Evolutionary conservation across 129 eudicot genomes (phyloP).

Genomic region (Erigeron canadensis): DNA sequence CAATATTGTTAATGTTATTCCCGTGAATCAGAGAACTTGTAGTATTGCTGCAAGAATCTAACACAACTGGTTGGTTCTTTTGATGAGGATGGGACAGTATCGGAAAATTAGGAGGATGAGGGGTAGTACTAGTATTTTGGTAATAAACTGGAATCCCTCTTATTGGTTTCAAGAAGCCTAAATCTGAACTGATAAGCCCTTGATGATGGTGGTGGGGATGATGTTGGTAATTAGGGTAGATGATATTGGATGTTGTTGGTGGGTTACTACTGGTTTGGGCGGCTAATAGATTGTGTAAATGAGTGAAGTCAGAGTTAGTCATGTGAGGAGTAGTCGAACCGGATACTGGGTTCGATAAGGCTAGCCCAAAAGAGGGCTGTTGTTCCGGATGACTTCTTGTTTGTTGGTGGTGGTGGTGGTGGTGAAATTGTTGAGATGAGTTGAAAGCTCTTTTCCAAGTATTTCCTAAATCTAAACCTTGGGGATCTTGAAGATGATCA

Average conservation of each 20-base stretch:
- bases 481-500: slow-evolving; percentile 41
- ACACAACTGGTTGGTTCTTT: slow-evolving; percentile 33
- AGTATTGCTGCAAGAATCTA: slow-evolving; percentile 32
- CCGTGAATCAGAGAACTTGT: slow-evolving; percentile 27
- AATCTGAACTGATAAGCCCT: slow-evolving; percentile 43
- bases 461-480: slow-evolving; percentile 65
- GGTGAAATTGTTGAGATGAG: slow-evolving; percentile 42
- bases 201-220: slow-evolving; percentile 37
- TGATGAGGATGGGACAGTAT: slow-evolving; percentile 42
- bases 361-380: slow-evolving; percentile 35
- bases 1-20: slow-evolving; percentile 31
- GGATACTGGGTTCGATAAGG: slow-evolving; percentile 37
- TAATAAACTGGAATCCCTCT: slow-evolving; percentile 91
- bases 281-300: slow-evolving; percentile 23
- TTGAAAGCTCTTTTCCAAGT: slow-evolving; percentile 76
- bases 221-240: slow-evolving; percentile 33
- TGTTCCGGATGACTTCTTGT: slow-evolving; percentile 34
- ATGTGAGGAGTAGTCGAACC: slow-evolving; percentile 29
- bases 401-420: slow-evolving; percentile 19
- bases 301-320: slow-evolving; percentile 16
- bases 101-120: slow-evolving; percentile 59
- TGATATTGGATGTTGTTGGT: slow-evolving; percentile 33
- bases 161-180: slow-evolving; percentile 72
- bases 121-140: slow-evolving; percentile 80
- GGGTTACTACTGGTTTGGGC: slow-evolving; percentile 26